Conservation (phyloP, 2,329 filamentous ascomycete genomes). For the Xylaria sp. region DNA sequence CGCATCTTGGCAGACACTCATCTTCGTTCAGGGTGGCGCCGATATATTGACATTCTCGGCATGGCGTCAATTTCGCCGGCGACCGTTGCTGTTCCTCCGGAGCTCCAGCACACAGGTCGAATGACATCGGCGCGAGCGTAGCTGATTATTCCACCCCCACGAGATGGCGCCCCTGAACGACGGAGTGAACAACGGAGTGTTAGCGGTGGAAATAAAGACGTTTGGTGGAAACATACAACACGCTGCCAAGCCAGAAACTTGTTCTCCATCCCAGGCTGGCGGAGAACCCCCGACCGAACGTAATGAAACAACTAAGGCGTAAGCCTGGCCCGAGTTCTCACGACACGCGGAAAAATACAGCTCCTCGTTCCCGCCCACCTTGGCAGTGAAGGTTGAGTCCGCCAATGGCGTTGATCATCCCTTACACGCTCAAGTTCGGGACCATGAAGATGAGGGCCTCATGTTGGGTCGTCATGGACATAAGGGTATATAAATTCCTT, state of each 20-base stretch:
- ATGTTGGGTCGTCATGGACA: neutral
- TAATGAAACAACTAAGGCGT: neutral
- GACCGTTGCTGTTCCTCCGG: neutral
- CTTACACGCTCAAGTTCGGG: neutral
- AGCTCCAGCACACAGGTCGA: neutral
- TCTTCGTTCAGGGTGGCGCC: neutral
- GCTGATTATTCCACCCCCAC: neutral
- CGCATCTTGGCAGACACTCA: neutral
- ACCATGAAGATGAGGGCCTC: neutral
- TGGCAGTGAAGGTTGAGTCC: conserved; percentile 12
- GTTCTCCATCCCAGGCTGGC: neutral
- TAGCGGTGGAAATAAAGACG: neutral
- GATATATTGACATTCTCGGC: neutral
- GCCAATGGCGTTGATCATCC: conserved; percentile 10
- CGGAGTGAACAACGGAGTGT: neutral
- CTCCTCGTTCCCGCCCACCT: neutral
- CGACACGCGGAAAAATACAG: neutral
- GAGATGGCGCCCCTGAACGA: neutral
- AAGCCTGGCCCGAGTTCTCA: neutral
- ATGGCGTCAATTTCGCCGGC: neutral
- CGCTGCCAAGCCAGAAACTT: neutral
- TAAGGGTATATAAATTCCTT: neutral
- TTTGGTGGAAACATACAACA: neutral
- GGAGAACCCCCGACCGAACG: conserved; percentile 9
- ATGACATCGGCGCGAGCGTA: neutral